These are phyloP conservation scores for Eleusine indica DNA, from an alignment of 176 grass and related monocot species.

Conservation along the genomic window DNA sequence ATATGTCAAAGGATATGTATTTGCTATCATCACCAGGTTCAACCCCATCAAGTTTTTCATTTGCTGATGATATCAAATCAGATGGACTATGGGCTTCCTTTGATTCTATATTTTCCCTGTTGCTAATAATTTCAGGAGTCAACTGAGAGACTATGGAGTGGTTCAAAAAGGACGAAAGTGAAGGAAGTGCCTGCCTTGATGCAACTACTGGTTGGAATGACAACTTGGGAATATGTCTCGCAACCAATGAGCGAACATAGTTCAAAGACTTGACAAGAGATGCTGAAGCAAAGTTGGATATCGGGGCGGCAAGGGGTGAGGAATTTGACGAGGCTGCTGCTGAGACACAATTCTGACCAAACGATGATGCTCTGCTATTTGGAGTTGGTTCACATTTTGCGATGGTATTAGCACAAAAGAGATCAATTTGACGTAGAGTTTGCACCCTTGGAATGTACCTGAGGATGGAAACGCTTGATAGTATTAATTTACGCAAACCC, in stretches of 20 bases:
- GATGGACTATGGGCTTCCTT: slow-evolving; percentile 58
- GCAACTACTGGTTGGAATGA: slow-evolving; percentile 76
- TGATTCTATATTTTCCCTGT: slow-evolving; percentile 62
- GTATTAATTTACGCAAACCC: slow-evolving; percentile 1
- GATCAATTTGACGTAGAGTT: slow-evolving; percentile 88
- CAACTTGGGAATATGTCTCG: slow-evolving; percentile 82
- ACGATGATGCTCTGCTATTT: slow-evolving; percentile 55
- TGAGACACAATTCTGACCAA: slow-evolving; percentile 48
- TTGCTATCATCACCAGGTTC: slow-evolving; percentile 60
- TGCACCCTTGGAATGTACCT: slow-evolving; percentile 88
- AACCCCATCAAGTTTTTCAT: slow-evolving; percentile 56
- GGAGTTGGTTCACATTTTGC: slow-evolving; percentile 69
- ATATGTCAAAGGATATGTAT: slow-evolving; percentile 87
- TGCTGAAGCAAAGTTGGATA: slow-evolving; percentile 69
- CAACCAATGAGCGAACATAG: slow-evolving; percentile 93
- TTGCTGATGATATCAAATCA: slow-evolving; percentile 56
- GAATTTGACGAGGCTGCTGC: slow-evolving; percentile 55
- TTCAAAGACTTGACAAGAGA: slow-evolving; percentile 94
- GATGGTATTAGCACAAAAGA: slow-evolving; percentile 90
- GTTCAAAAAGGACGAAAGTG: slow-evolving; percentile 68
- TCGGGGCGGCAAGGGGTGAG: slow-evolving; percentile 50
- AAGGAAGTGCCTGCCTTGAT: slow-evolving; percentile 76
- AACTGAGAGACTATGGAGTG: slow-evolving; percentile 71
- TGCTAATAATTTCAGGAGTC: slow-evolving; percentile 68
- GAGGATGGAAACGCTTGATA: slow-evolving; percentile 28